Evolutionary conservation across 2,329 filamentous ascomycete species (phyloP).

Genomic region (Arthrobotrys sphaeroides): DNA sequence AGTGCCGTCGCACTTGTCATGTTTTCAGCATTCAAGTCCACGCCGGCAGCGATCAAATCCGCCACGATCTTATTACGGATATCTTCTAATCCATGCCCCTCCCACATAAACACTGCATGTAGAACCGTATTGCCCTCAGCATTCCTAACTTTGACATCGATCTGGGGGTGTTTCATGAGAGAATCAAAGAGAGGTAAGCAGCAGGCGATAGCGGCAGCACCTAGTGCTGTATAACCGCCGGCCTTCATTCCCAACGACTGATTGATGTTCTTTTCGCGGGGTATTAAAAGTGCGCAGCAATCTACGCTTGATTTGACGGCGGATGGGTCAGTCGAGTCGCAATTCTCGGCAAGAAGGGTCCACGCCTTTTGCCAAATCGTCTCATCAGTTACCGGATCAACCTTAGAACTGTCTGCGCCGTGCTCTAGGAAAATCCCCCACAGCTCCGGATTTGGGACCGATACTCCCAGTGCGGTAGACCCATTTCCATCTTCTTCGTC

Average conservation of each 20-base stretch:
- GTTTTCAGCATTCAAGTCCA: constrained; percentile 12
- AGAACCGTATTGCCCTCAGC: not conserved
- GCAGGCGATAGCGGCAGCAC: not conserved
- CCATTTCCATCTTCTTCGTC: constrained; percentile 18
- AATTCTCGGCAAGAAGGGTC: not conserved
- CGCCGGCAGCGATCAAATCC: not conserved
- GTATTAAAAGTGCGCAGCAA: constrained; percentile 16
- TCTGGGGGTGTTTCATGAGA: constrained; percentile 3
- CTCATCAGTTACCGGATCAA: not conserved
- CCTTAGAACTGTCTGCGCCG: not conserved
- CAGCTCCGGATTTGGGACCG: not conserved
- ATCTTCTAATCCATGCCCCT: not conserved
- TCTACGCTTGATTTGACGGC: constrained; percentile 2
- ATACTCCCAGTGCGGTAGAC: constrained; percentile 9
- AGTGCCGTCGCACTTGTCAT: not conserved
- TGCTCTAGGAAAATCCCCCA: constrained; percentile 6
- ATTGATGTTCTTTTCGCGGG: constrained; percentile 1
- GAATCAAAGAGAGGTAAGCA: constrained; percentile 4
- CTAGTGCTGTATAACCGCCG: not conserved
- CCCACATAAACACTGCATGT: not conserved
- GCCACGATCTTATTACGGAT: not conserved
- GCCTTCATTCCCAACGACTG: not conserved
- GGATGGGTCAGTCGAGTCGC: not conserved
- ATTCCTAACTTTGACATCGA: not conserved
- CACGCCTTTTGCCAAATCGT: constrained; percentile 14